Percentiles rank a stretch among this genome's conserved stretches.
Conservation (phyloP, 2,329 filamentous ascomycete species). For the Microdochium paspali region DNA sequence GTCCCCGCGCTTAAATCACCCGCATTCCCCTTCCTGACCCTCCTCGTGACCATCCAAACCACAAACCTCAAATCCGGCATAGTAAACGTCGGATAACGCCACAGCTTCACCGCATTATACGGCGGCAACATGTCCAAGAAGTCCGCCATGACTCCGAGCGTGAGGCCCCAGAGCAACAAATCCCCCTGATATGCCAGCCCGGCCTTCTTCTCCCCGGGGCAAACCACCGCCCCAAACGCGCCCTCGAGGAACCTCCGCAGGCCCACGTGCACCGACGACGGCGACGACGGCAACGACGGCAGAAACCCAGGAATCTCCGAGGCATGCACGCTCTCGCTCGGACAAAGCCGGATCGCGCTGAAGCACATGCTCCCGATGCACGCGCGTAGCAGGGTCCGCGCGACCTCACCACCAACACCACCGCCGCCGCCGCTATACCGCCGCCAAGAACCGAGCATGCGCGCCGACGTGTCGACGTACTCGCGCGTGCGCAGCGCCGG, state of each 20-base stretch:
- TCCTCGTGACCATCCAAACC: constrained; percentile 49
- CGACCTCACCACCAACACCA: too few relatives aligned
- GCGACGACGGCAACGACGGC: neutral
- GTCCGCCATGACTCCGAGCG: constrained; percentile 57
- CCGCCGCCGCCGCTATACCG: constrained; percentile 45
- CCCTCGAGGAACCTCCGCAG: neutral
- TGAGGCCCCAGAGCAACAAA: constrained; percentile 59
- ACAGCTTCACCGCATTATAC: constrained; percentile 47
- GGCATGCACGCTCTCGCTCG: neutral
- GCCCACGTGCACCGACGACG: neutral
- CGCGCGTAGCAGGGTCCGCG: constrained; percentile 42
- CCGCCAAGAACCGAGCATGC: constrained; percentile 48
- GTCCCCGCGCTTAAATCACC: constrained; percentile 14
- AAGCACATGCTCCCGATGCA: constrained; percentile 60
- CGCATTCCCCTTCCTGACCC: constrained; percentile 41
- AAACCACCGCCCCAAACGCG: neutral
- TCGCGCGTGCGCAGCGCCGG: constrained; percentile 50
- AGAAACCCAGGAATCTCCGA: neutral
- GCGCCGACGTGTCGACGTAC: constrained; percentile 53
- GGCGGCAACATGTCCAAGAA: constrained; percentile 60
- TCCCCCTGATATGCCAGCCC: constrained; percentile 12
- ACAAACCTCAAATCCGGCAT: constrained; percentile 49
- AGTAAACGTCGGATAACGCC: constrained; percentile 62
- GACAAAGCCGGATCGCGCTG: constrained; percentile 47
- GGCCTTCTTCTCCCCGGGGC: neutral